Evolutionary conservation across 257 asterid genomes (phyloP), one percentile per base, ranked within the genome.

Genomic region (Verbena officinalis): DNA sequence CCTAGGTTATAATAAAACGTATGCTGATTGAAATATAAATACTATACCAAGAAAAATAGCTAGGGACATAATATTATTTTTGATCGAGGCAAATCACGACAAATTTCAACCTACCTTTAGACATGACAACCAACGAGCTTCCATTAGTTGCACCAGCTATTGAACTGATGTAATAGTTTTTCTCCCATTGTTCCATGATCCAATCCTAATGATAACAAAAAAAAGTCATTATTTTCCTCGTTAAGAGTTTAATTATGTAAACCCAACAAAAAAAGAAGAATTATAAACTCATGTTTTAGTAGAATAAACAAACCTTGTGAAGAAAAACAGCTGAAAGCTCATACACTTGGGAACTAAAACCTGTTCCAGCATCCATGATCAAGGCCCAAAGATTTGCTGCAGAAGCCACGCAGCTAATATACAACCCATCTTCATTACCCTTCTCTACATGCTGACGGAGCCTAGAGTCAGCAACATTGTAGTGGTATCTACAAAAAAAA

Each of bases 101-200:
- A 55, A 77, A 19, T 17, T 49, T 23, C 59, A 38, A 63, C 87
- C 55, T 70, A 92, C 98, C 98, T 89, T 89, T 92, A 21, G 98
- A 92, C 98, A 92, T 92, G 56, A 92, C 85, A 27, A 92, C 98
- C 73, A 92, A 74, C 15, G 96, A 88, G 65, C 89, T 82, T 49
- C 96, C 96, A 75, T 89, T 92, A 48, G 85, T 63, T 64, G 98
- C 98, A 66, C 98, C 98, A 79, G 98, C 96, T 59, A 92, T 92
- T 23, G 98, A 84, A 74, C 98, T 92, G 66, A 92, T 92, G 82
- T 92, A 92, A 79, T 74, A 92, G 75, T 90, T 92, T 76, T 89
- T 90, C 75, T 92, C 98, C 98, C 98, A 92, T 55, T 89, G 96
- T 78, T 92, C 98, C 98, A 92, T 92, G 73, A 92, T 92, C 98